Evolutionary conservation across 2,329 filamentous ascomycete genomes (phyloP).

Genomic region (Trichothecium sympodiale): DNA sequence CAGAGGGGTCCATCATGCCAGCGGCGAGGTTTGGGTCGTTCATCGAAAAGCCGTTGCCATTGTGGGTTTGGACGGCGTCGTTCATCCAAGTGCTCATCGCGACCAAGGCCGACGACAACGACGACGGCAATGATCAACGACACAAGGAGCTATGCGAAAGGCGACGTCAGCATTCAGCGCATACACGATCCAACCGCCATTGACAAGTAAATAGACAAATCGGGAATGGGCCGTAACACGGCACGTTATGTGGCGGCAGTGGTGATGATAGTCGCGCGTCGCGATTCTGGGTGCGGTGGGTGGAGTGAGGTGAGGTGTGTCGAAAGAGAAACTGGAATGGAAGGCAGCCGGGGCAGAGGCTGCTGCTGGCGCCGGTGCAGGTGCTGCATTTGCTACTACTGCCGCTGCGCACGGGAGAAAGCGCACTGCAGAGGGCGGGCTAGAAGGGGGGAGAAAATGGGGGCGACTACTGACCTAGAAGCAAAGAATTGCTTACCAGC

Average conservation of each 20-base stretch:
- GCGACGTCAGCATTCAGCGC: constrained; percentile 33
- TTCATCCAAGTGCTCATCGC: constrained; percentile 67
- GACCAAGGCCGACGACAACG: constrained; percentile 16
- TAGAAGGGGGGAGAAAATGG: too few relatives aligned
- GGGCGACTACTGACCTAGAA: too few relatives aligned
- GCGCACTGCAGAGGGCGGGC: too few relatives aligned
- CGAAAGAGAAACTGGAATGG: constrained; percentile 5
- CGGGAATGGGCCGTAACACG: constrained; percentile 37
- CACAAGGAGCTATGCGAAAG: constrained; percentile 23
- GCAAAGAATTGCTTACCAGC: too few relatives aligned
- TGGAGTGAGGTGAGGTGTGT: constrained; percentile 14
- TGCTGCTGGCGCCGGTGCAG: background rate
- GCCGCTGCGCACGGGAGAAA: too few relatives aligned
- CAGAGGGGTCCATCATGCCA: constrained; percentile 54
- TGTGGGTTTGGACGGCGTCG: constrained; percentile 58
- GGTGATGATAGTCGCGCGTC: constrained; percentile 26
- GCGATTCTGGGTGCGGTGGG: constrained; percentile 26
- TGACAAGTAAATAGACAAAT: constrained; percentile 23
- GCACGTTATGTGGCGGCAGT: constrained; percentile 26
- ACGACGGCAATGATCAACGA: constrained; percentile 13
- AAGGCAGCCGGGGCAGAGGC: constrained; percentile 3
- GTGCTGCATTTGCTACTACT: too few relatives aligned
- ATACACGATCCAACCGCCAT: constrained; percentile 27
- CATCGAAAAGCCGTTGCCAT: constrained; percentile 58
- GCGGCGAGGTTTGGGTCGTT: constrained; percentile 46